These are phyloP conservation scores for Verruconis gallopava DNA, from an alignment of 2,329 filamentous ascomycete genomes.

Conservation along the genomic window DNA sequence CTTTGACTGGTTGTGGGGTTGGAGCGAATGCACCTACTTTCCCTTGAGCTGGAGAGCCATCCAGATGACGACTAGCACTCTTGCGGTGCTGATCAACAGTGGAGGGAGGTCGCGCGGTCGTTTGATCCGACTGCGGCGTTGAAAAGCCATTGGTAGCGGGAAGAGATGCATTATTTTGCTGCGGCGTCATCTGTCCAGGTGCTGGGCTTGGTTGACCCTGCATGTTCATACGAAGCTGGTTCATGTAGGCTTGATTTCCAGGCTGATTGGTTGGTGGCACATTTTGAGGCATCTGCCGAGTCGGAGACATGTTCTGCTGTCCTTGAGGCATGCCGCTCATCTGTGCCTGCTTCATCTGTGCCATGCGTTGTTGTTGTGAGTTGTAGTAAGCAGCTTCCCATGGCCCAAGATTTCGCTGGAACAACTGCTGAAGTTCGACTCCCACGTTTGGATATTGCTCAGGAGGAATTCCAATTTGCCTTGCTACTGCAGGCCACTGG, in stretches of 20 bases:
- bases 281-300: slow-evolving; percentile 12
- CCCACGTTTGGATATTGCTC: slow-evolving; percentile 46
- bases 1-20: slow-evolving; percentile 18
- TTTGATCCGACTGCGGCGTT: slow-evolving; percentile 30
- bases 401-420: slow-evolving; percentile 59
- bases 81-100: slow-evolving; percentile 20
- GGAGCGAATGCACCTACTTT: slow-evolving; percentile 15
- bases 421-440: slow-evolving; percentile 56
- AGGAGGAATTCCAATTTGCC: slow-evolving; percentile 31
- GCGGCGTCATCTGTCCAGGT: slow-evolving; percentile 29
- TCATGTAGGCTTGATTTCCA: slow-evolving; percentile 16
- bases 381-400: slow-evolving; percentile 60
- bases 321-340: slow-evolving; percentile 25
- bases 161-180: slow-evolving; percentile 35
- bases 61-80: slow-evolving; percentile 24
- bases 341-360: slow-evolving; percentile 21
- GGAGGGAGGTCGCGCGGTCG: slow-evolving; percentile 13
- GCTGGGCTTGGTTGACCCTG: slow-evolving; percentile 24
- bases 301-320: slow-evolving; percentile 20
- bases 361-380: slow-evolving; percentile 26
- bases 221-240: slow-evolving; percentile 23
- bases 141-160: slow-evolving; percentile 31
- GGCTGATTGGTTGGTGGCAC: slow-evolving; percentile 5
- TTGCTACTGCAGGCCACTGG: slow-evolving; percentile 60
- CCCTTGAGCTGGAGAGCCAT: slow-evolving; percentile 20